Base-by-base conservation (phyloP, 2,329 filamentous ascomycete species). In the Fusarium sp. region DNA sequence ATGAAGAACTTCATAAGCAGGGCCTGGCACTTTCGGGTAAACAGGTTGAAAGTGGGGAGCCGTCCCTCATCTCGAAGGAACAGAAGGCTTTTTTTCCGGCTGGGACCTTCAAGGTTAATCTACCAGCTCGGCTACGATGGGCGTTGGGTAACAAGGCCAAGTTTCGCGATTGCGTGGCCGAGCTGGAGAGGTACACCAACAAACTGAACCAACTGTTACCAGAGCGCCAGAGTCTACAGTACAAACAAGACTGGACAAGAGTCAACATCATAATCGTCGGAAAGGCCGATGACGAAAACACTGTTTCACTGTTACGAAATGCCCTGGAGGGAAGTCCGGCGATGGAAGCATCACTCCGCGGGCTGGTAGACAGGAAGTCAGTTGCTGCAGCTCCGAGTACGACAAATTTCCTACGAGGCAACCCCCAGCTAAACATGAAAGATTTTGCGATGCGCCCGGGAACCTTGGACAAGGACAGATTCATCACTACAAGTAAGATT, bases 241-340 rank as follows among this genome's bases (percentile, higher is more conserved):
- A 41, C 6, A 54, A 54, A 6, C 57, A 60, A 24, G 57, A 60
- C 45, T 60, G 57, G 57, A 60, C 57, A 35, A 22, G 57, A 14
- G 35, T 60, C 10, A 60, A 54, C 3, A 60, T 60, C 4, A 54
- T 60, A 6, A 60, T 60, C 5, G 57, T 60, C 2, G 57, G 57
- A 2, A 54, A 60, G 10, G 45, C 57, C 0, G 57, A 60, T 14
- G 45, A 60, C 1, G 57, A 60, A 3, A 41, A 54, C 17, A 54
- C 57, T 0, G 57, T 60, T 0, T 54, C 45, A 0, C 3, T 60
- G 0, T 28, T 60, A 1, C 28, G 45, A 8, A 15, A 60, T 8
- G 45, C 57, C 7, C 26, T 60, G 0, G 57, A 60, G 0, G 57
- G 57, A 41, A 41, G 57, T 35, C 45, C 57, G 0, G 18, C 4